Evolutionary conservation across 495 filamentous ascomycete genomes (phyloP).

Genomic region (Penicillium argentinense): DNA sequence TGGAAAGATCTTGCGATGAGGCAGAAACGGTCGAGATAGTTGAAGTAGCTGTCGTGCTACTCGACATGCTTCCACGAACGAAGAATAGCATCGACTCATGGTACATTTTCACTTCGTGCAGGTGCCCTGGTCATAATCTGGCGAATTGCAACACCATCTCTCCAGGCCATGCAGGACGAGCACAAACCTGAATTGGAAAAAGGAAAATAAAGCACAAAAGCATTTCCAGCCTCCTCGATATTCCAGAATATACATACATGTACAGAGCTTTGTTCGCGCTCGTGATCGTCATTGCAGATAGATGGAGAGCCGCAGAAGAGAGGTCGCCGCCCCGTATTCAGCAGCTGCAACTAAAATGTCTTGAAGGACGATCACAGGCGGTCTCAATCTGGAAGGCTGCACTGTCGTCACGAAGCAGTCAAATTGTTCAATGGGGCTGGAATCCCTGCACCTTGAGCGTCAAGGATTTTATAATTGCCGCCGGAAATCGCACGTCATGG

Average conservation of each 20-base stretch:
- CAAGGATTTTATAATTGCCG: background rate
- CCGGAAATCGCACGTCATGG: background rate
- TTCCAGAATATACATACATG: background rate
- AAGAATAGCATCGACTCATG: too few relatives aligned
- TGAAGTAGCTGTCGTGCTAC: too few relatives aligned
- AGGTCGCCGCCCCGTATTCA: slow-evolving; percentile 1
- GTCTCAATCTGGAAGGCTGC: too few relatives aligned
- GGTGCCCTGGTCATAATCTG: too few relatives aligned
- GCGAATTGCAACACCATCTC: too few relatives aligned
- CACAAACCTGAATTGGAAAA: background rate
- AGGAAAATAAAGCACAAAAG: background rate
- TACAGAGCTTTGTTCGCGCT: background rate
- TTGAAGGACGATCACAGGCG: background rate
- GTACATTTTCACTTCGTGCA: too few relatives aligned
- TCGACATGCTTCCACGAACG: too few relatives aligned
- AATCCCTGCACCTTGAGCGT: too few relatives aligned
- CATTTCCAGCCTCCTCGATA: background rate
- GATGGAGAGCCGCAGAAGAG: slow-evolving; percentile 1
- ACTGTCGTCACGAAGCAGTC: too few relatives aligned
- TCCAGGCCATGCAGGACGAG: background rate
- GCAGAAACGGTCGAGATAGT: too few relatives aligned
- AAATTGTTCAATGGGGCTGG: too few relatives aligned
- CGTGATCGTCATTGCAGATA: background rate
- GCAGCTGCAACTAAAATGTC: slow-evolving; percentile 13
- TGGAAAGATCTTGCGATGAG: too few relatives aligned